phyloP scores from a whole-genome alignment of 345 rosid species.

The Salix arbutifolia region DNA sequence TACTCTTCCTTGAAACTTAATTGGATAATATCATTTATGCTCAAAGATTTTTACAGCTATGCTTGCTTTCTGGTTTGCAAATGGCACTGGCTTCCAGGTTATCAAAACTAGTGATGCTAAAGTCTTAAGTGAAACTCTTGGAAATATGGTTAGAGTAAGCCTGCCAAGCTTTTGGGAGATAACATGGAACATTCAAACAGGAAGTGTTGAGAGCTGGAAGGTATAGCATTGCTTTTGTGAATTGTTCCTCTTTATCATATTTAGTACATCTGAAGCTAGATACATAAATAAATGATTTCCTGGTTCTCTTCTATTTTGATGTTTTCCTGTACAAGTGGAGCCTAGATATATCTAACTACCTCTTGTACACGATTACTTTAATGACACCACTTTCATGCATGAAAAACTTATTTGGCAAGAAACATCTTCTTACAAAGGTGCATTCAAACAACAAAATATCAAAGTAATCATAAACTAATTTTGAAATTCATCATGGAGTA shows the following conservation, averaged over 20 bases:
- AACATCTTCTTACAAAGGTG: background rate
- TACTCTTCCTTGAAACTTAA: slow-evolving; percentile 3
- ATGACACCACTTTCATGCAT: background rate
- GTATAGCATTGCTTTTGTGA: slow-evolving; percentile 33
- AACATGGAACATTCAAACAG: slow-evolving; percentile 47
- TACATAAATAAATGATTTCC: background rate
- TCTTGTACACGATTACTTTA: background rate
- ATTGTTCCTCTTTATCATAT: background rate
- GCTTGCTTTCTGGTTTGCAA: slow-evolving; percentile 2
- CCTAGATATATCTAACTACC: background rate
- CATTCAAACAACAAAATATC: background rate
- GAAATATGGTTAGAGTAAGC: slow-evolving; percentile 49
- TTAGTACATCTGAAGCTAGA: background rate
- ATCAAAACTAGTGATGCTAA: slow-evolving; percentile 41
- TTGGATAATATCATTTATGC: background rate
- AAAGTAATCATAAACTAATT: background rate
- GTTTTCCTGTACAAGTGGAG: background rate
- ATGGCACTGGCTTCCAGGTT: slow-evolving; percentile 40
- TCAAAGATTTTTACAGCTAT: background rate
- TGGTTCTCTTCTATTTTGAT: background rate
- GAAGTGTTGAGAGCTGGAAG: slow-evolving; percentile 82
- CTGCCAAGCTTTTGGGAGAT: slow-evolving; percentile 68
- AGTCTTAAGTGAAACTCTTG: slow-evolving; percentile 46
- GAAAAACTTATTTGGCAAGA: background rate
- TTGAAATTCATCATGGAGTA: background rate